Evolutionary conservation across 2,329 filamentous ascomycete genomes (phyloP), one percentile per base, ranked within the genome.

Genomic region (Aspergillus proliferans): DNA sequence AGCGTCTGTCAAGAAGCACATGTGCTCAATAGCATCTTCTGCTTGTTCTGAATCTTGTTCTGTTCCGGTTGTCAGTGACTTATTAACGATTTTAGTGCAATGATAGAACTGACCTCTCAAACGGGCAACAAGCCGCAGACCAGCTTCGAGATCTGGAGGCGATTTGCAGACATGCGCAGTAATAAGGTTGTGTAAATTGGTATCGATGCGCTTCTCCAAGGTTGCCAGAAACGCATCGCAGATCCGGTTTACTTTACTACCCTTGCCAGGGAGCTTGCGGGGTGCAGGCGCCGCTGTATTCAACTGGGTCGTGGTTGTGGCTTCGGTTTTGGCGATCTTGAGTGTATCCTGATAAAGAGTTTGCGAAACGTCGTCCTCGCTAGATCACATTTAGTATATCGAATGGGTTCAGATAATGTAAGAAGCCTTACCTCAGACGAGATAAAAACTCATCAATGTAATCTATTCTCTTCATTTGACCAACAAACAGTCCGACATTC

Each of bases 1-100:
- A 42, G 94, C 86, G 68, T 98, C 93, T 0, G 91, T 88, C 39
- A 98, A 79, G 76, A 98, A 98, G 76, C 90, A 97, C 52, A 98
- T 96, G 63, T 98, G 93, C 65, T 96, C 90, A 19, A 96, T 86
- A 0, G 92, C 92, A 66, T 85, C 86, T 58, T 97, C 92, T 0
- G 89, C 88, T 56, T 91, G 77, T 46, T 83, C 79, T 39, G 82
- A 75, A 45, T 86, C 81, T 56, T 85, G 79, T 48, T 80, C 77
- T 71, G 44, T 38, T 42, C 45, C 19, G 26, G 26, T 36, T 48
- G 21, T 33, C 12, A 47, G 42, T 22, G 7, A 26, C 12, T 21
- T 30, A 12, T 40, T n/a, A 19, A 18, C 28, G 12, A 6, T n/a
- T 10, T 24, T 19, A 6, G 7, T n/a, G 30, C 19, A 10, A 36